Conservation (phyloP, 176 grass and related monocot species). For the Luzula sylvatica region DNA sequence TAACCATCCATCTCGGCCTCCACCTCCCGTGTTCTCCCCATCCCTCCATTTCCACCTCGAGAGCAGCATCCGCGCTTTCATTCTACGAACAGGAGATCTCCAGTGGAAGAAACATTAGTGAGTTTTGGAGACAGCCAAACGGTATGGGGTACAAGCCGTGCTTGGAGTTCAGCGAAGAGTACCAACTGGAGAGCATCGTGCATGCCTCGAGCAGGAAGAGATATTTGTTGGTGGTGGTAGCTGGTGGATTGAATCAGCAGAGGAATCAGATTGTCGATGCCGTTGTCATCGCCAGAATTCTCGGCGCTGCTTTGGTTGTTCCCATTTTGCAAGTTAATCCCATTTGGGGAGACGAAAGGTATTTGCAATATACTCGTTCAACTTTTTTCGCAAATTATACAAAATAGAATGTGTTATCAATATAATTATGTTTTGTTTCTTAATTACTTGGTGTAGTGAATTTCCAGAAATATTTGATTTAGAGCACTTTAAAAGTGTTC, state of each 20-base stretch:
- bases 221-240: slow-evolving; percentile 39
- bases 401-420: too few species aligned
- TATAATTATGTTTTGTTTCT: neutral
- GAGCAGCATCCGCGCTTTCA: neutral
- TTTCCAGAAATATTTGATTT: slow-evolving; percentile 43
- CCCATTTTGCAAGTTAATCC: slow-evolving; percentile 43
- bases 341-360: slow-evolving; percentile 49
- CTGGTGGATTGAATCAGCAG: slow-evolving; percentile 44
- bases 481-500: slow-evolving; percentile 34
- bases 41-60: neutral
- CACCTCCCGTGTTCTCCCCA: slow-evolving; percentile 25
- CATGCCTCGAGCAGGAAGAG: slow-evolving; percentile 6
- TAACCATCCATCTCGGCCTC: slow-evolving; percentile 17
- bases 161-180: slow-evolving; percentile 34
- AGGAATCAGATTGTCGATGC: slow-evolving; percentile 44
- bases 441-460: slow-evolving; percentile 17
- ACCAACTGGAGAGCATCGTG: slow-evolving; percentile 2
- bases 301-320: slow-evolving; percentile 39
- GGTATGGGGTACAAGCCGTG: slow-evolving; percentile 35
- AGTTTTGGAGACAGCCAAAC: slow-evolving; percentile 42
- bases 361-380: too few species aligned
- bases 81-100: neutral
- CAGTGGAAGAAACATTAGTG: neutral
- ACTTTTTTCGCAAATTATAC: too few species aligned
- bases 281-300: slow-evolving; percentile 37